These are phyloP conservation scores for Magnusiomyces ingens DNA, from an alignment of 1,139 yeast species.

Conservation along the genomic window DNA sequence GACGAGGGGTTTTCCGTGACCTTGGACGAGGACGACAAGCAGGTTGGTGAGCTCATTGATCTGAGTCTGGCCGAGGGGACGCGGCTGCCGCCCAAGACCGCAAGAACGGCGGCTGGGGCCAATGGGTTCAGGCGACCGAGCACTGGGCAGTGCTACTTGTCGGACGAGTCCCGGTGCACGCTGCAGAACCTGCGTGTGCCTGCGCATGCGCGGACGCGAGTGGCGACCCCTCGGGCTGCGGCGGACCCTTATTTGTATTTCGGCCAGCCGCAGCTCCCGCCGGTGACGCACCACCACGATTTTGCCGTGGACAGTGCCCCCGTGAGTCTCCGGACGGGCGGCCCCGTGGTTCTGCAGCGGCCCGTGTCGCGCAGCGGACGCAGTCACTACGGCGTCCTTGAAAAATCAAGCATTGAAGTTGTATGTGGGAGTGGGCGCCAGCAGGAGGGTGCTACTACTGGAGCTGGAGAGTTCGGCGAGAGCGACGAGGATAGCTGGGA, in stretches of 20 bases:
- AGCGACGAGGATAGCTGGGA: not conserved
- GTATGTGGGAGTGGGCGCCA: not conserved
- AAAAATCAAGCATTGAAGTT: too few species aligned
- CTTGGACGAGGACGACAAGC: too few species aligned
- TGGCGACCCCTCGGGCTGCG: not conserved
- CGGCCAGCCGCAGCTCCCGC: not conserved
- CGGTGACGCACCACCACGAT: not conserved
- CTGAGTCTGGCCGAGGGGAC: too few species aligned
- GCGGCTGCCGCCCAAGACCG: too few species aligned
- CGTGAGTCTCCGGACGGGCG: not conserved
- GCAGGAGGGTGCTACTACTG: not conserved
- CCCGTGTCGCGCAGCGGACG: not conserved
- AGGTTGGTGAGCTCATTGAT: too few species aligned
- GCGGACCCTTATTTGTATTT: not conserved
- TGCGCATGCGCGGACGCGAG: not conserved
- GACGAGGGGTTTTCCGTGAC: too few species aligned
- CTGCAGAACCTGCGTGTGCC: not conserved
- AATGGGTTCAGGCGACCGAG: too few species aligned
- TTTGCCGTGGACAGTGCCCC: not conserved
- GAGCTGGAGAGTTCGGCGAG: not conserved
- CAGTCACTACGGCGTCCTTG: too few species aligned
- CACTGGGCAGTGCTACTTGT: not conserved
- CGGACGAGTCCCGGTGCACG: not conserved
- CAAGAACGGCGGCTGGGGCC: too few species aligned
- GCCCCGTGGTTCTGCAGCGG: not conserved